Conservation (phyloP, 2,329 filamentous ascomycete species). For the Cordyceps sp. region DNA sequence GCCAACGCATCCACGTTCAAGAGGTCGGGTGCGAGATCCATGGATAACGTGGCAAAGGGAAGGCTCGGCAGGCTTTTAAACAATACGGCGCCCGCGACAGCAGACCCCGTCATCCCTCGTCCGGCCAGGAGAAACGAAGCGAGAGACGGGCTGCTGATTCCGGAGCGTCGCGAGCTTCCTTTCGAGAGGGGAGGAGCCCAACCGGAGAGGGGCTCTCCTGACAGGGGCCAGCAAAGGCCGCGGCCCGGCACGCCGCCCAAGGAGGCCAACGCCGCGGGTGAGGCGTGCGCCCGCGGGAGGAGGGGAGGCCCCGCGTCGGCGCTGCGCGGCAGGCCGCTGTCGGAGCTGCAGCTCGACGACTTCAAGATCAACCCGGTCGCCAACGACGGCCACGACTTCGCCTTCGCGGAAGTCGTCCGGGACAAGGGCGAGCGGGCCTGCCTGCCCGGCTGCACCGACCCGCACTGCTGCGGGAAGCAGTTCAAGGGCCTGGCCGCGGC, state of each 20-base stretch:
- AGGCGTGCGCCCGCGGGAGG: neutral
- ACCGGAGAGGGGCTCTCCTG: no score
- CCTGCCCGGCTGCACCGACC: constrained; percentile 56
- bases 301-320: constrained; percentile 12
- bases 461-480: constrained; percentile 58
- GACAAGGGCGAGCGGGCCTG: constrained; percentile 51
- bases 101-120: constrained; percentile 9
- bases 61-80: constrained; percentile 18
- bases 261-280: neutral
- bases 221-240: no score
- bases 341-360: constrained; percentile 46
- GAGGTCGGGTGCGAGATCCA: constrained; percentile 2
- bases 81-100: constrained; percentile 2
- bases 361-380: constrained; percentile 67
- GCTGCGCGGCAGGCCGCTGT: constrained; percentile 40
- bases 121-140: constrained; percentile 4
- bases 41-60: constrained; percentile 6
- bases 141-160: constrained; percentile 13
- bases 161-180: constrained; percentile 24
- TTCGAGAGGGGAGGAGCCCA: constrained; percentile 13
- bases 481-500: constrained; percentile 50
- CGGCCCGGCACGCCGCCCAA: no score
- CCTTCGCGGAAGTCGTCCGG: constrained; percentile 60
- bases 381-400: constrained; percentile 56
- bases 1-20: neutral